phyloP scores from a whole-genome alignment of 805 yeast species.

The Myxozyma vanderwaltii region DNA sequence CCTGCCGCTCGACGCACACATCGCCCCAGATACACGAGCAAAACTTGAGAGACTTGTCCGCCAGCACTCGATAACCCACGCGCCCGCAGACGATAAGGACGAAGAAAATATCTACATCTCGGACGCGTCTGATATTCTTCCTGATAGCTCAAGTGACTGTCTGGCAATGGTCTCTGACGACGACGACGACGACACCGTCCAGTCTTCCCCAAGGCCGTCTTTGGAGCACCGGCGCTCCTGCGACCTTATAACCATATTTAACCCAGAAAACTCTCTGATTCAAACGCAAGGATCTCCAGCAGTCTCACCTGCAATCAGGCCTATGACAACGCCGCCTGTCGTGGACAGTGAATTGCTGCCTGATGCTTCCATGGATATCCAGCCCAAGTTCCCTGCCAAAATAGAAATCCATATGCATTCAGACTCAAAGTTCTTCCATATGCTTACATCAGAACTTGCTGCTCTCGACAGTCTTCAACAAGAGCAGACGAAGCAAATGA shows the following conservation, averaged over 20 bases:
- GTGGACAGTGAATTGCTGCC: not conserved
- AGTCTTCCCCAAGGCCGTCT: not conserved
- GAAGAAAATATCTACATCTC: constrained; percentile 4
- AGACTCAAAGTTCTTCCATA: constrained; percentile 62
- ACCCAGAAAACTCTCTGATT: not conserved
- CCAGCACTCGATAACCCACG: no score
- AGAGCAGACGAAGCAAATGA: constrained; percentile 50
- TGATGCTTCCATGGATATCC: not conserved
- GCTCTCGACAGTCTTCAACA: constrained; percentile 49
- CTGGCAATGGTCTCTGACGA: not conserved
- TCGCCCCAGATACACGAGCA: constrained; percentile 26
- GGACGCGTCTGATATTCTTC: not conserved
- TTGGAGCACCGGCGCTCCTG: constrained; percentile 5
- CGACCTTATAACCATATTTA: not conserved
- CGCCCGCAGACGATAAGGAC: no score
- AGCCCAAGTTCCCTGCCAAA: constrained; percentile 3
- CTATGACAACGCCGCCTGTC: not conserved
- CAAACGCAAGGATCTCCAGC: not conserved
- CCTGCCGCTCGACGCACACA: constrained; percentile 30
- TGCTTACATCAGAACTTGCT: constrained; percentile 57
- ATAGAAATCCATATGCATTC: constrained; percentile 52
- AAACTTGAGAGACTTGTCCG: constrained; percentile 17
- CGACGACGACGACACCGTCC: not conserved
- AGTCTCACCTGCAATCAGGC: no score
- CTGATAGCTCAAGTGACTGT: constrained; percentile 4